Evolutionary conservation across 768 basidiomycete genomes (phyloP), one percentile per base, ranked within the genome.

Genomic region (Melanogaster broomeanus): DNA sequence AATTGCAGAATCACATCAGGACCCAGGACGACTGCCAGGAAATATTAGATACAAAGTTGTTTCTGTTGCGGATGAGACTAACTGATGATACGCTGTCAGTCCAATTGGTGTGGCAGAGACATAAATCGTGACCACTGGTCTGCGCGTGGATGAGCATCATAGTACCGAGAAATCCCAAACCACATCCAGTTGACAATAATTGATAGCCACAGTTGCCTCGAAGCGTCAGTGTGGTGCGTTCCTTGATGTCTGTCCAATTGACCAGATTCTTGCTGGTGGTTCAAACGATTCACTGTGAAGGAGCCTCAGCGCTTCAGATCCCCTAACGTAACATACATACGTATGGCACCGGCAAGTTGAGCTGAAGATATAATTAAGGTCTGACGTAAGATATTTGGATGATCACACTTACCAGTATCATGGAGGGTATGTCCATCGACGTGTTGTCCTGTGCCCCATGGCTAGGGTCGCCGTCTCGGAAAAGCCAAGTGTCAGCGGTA

Each of bases 41-140:
- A 43, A 30, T 10, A 52, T 58, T 54, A 43, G 33, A 45, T 49
- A 16, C 42, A 33, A 43, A n/a, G 10, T 37, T 22, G 24, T 42
- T n/a, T n/a, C 19, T 3, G 1, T 3, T 15, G 8, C 12, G n/a
- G n/a, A n/a, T n/a, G n/a, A n/a, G 13, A 27, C 79, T 63, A 58
- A 80, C 80, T 56, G 70, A 62, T 30, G 67, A 63, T 11, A 73
- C 58, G 38, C 68, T 65, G 31, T 63, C 61, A 45, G 67, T 74
- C 85, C 86, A 87, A 46, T 81, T 82, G 34, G 65, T 57, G 13
- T 80, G 61, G 34, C 71, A 74, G 42, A 6, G 70, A 59, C 50
- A 84, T 70, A 61, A 87, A 78, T 7, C 64, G 55, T n/a, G 72
- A 65, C 82, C 84, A 85, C 16, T 81, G 77, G 47, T 74, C 70